Base-by-base conservation (phyloP, 2,329 filamentous ascomycete species). In the Hortaea werneckii region DNA sequence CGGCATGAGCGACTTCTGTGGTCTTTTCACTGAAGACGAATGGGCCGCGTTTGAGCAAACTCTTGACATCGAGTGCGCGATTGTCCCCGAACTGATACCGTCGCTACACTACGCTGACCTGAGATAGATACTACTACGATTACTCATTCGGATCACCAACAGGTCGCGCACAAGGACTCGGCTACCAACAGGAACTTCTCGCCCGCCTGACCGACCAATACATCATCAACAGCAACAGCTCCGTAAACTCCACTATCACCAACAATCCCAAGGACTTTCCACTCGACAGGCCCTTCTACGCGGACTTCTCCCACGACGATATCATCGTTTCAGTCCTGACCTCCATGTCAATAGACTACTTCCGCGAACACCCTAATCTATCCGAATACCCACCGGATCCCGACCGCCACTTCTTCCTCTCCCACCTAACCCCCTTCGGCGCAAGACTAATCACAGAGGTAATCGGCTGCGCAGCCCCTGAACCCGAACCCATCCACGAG, bases 381-480 rank as follows among this genome's bases (percentile, higher is more conserved):
- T 65, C 60, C 1, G 52, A 66, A 41, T 72, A 58, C 53, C 70
- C 70, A 13, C 70, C 66, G 4, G 61, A 67, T 55, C 63, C 66
- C 20, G 54, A 72, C 13, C 65, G 72, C 2, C 67, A 66, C 41
- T 78, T 77, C 60, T 62, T 67, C 27, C 62, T 78, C 6, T 73
- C 69, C 2, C 57, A 73, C 40, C 53, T 78, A 43, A 76, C 74
- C 0, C 76, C 76, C 1, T 79, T 78, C 50, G 75, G 73, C 20
- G 75, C 68, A 3, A 68, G 73, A 12, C 65, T 79, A 29, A 64
- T 76, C 39, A 76, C 76, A 1, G 76, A 79, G 59, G 67, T 77
- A 28, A 74, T 78, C 51, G 74, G 72, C 30, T 79, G 76, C 53
- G 60, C 65, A 3, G 45, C 50, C 0, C 41, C 65, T 1, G 47